A percentile compares a stretch with the other conserved stretches of the same genome.
Conservation (phyloP, 2,329 filamentous ascomycete genomes). For the Stenocarpella maydis region DNA sequence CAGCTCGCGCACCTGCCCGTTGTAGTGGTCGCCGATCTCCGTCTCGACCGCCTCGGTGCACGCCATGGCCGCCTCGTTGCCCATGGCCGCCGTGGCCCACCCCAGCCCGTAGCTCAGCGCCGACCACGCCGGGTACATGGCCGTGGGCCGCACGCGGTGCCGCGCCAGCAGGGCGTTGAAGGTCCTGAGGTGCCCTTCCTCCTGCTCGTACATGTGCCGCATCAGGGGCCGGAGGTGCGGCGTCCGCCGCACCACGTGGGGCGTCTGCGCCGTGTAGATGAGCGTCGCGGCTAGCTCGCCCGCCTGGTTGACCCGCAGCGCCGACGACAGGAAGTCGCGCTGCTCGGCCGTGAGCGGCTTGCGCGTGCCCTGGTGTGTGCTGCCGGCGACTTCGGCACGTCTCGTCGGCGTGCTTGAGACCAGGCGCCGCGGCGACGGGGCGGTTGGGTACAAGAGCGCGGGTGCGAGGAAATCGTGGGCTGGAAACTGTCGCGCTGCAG, state of each 20-base stretch:
- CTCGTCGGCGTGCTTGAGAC: conserved; percentile 34
- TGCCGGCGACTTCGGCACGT: conserved; percentile 33
- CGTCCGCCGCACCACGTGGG: conserved; percentile 79
- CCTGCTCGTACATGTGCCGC: conserved; percentile 98
- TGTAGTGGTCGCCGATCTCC: conserved; percentile 96
- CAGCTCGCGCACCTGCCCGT: conserved; percentile 84
- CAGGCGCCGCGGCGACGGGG: conserved; percentile 36
- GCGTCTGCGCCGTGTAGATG: conserved; percentile 91
- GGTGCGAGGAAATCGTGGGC: conserved; percentile 51
- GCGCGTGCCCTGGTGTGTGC: conserved; percentile 44
- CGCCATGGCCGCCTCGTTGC: conserved; percentile 95
- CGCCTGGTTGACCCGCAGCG: conserved; percentile 94
- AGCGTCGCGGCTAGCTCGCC: conserved; percentile 96
- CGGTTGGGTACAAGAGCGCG: conserved; percentile 41
- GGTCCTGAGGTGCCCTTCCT: conserved; percentile 83
- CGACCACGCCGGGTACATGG: conserved; percentile 91
- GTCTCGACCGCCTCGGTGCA: conserved; percentile 99
- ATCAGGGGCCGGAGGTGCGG: conserved; percentile 90
- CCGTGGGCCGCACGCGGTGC: conserved; percentile 91
- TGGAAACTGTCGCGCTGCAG: conserved; percentile 36
- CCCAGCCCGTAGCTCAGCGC: conserved; percentile 81
- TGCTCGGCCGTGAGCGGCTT: conserved; percentile 75
- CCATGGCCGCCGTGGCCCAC: conserved; percentile 89
- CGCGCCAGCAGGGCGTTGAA: conserved; percentile 86
- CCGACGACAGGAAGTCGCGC: conserved; percentile 77